Conservation (phyloP, 768 basidiomycete genomes). For the Chalciporus chontae region DNA sequence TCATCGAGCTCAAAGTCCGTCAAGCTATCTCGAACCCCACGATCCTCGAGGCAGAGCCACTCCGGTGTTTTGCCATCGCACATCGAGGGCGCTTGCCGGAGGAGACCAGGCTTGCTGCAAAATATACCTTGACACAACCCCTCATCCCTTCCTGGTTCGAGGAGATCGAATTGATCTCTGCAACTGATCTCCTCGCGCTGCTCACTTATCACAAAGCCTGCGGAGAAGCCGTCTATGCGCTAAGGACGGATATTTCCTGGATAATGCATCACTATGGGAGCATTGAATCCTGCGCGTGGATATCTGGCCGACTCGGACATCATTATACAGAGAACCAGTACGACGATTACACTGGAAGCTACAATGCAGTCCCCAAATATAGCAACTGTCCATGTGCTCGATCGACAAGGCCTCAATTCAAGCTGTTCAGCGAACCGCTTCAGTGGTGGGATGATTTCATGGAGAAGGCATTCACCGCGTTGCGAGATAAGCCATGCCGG, state of each 20-base stretch:
- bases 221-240: slow-evolving; percentile 4
- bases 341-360: too few species aligned
- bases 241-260: slow-evolving; percentile 9
- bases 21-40: slow-evolving; percentile 19
- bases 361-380: background rate
- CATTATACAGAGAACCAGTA: background rate
- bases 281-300: slow-evolving; percentile 3
- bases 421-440: background rate
- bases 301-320: background rate
- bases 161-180: slow-evolving; percentile 28
- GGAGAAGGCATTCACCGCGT: slow-evolving; percentile 1
- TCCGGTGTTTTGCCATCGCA: slow-evolving; percentile 32
- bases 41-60: slow-evolving; percentile 18
- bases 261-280: slow-evolving; percentile 15
- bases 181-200: slow-evolving; percentile 24
- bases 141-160: slow-evolving; percentile 22
- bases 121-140: slow-evolving; percentile 24
- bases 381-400: background rate
- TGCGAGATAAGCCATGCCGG: slow-evolving; percentile 21
- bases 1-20: slow-evolving; percentile 11
- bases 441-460: slow-evolving; percentile 25
- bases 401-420: background rate
- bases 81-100: slow-evolving; percentile 14
- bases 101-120: slow-evolving; percentile 28
- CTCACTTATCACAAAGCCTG: slow-evolving; percentile 20